Evolutionary conservation across 2,329 filamentous ascomycete species (phyloP).

Genomic region (Ceratocystis ficicola): DNA sequence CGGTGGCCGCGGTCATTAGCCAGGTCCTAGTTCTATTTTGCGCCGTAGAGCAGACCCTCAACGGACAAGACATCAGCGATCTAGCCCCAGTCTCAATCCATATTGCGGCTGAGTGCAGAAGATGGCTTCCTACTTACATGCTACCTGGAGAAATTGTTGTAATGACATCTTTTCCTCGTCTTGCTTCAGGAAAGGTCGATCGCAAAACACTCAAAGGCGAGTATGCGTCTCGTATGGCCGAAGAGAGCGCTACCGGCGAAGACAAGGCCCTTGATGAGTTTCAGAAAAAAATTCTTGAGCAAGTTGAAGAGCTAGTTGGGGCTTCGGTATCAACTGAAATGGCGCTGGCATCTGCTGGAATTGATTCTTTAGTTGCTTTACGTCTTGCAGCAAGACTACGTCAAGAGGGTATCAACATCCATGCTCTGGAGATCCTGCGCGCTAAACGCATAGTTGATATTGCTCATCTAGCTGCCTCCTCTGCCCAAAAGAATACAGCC

Average conservation of each 20-base stretch:
- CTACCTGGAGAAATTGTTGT: slow-evolving; percentile 61
- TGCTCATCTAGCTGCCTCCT: not conserved
- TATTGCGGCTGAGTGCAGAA: slow-evolving; percentile 49
- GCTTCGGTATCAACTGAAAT: slow-evolving; percentile 30
- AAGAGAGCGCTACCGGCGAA: not conserved
- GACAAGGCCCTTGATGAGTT: not conserved
- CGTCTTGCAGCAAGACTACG: slow-evolving; percentile 52
- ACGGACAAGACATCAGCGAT: not conserved
- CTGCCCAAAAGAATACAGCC: not conserved
- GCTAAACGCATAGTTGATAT: slow-evolving; percentile 8
- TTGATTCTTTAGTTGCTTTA: slow-evolving; percentile 49
- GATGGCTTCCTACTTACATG: slow-evolving; percentile 77
- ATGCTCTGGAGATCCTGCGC: slow-evolving; percentile 44
- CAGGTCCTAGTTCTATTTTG: slow-evolving; percentile 66
- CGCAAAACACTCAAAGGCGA: slow-evolving; percentile 48
- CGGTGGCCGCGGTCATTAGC: slow-evolving; percentile 53
- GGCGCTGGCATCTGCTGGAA: slow-evolving; percentile 41
- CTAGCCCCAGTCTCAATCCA: not conserved
- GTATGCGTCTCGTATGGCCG: slow-evolving; percentile 29
- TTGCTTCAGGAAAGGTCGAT: slow-evolving; percentile 77
- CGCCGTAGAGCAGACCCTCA: slow-evolving; percentile 31
- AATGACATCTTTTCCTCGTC: slow-evolving; percentile 52
- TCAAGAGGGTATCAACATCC: slow-evolving; percentile 40
- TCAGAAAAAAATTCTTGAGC: not conserved
- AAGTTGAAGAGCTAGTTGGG: slow-evolving; percentile 29